Percentiles rank a stretch among this genome's conserved stretches.
Evolutionary conservation across 805 yeast genomes (phyloP).

Genomic region (Suhomyces sp.): DNA sequence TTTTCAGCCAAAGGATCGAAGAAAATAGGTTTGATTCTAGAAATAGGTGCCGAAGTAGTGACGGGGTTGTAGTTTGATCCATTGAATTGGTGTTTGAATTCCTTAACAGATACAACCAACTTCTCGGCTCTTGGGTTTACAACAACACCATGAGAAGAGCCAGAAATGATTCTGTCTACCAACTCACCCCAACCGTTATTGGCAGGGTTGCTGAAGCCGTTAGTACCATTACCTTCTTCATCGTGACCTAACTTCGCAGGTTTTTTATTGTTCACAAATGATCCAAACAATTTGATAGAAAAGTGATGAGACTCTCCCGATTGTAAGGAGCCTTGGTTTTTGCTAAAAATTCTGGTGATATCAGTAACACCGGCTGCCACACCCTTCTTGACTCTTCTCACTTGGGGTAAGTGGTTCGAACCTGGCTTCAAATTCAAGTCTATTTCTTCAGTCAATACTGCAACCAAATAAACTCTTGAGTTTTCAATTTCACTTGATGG

Average conservation of each 20-base stretch:
- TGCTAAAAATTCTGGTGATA: slow-evolving; percentile 72
- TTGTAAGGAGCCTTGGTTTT: slow-evolving; percentile 55
- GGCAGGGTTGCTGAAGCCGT: background rate
- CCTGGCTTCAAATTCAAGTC: slow-evolving; percentile 36
- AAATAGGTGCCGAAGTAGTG: slow-evolving; percentile 49
- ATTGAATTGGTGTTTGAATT: slow-evolving; percentile 52
- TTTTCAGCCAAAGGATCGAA: slow-evolving; percentile 61
- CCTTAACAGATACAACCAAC: slow-evolving; percentile 68
- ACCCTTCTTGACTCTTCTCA: slow-evolving; percentile 62
- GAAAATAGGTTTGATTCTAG: slow-evolving; percentile 61
- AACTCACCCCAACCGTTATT: slow-evolving; percentile 90
- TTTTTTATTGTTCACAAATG: slow-evolving; percentile 50
- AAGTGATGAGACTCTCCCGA: slow-evolving; percentile 70
- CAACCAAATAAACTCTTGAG: slow-evolving; percentile 71
- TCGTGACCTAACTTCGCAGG: slow-evolving; percentile 15
- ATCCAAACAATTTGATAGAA: slow-evolving; percentile 67
- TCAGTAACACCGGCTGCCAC: slow-evolving; percentile 88
- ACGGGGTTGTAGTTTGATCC: slow-evolving; percentile 20
- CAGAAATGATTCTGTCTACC: slow-evolving; percentile 71
- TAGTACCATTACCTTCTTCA: slow-evolving; percentile 11
- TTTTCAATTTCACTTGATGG: slow-evolving; percentile 64
- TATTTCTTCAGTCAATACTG: slow-evolving; percentile 68
- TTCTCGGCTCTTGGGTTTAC: slow-evolving; percentile 77
- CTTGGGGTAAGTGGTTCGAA: slow-evolving; percentile 21
- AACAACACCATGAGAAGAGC: slow-evolving; percentile 74